These are phyloP conservation scores for Colletotrichum camelliae DNA, from an alignment of 2,329 filamentous ascomycete genomes.

Conservation along the genomic window DNA sequence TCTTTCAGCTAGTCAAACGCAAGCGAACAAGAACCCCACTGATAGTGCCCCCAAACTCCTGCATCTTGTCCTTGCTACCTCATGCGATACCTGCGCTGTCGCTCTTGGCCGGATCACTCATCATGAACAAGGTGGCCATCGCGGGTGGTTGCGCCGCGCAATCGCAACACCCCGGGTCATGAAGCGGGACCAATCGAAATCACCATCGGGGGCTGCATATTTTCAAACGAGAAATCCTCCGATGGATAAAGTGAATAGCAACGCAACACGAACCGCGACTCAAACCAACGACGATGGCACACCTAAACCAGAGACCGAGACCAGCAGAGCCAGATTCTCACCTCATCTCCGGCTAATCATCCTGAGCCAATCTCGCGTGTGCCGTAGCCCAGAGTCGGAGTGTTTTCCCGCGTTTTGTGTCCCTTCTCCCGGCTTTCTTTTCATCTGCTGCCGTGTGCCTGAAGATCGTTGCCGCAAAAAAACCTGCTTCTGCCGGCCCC, in stretches of 20 bases:
- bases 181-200: constrained; percentile 8
- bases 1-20: constrained; percentile 14
- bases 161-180: background rate
- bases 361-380: background rate
- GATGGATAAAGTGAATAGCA: constrained; percentile 5
- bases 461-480: background rate
- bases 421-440: background rate
- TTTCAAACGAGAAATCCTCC: constrained; percentile 13
- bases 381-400: background rate
- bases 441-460: background rate
- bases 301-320: background rate
- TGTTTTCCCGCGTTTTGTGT: background rate
- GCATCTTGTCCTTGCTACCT: background rate
- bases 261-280: constrained; percentile 1
- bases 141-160: constrained; percentile 4
- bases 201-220: background rate
- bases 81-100: background rate
- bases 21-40: constrained; percentile 9
- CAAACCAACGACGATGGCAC: background rate
- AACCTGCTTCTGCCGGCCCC: background rate
- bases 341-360: background rate
- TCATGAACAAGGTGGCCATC: background rate
- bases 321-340: background rate
- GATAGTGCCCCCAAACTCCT: background rate
- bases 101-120: background rate